These are phyloP conservation scores for Elaphomyces granulatus DNA, from an alignment of 495 filamentous ascomycete genomes.

Conservation along the genomic window DNA sequence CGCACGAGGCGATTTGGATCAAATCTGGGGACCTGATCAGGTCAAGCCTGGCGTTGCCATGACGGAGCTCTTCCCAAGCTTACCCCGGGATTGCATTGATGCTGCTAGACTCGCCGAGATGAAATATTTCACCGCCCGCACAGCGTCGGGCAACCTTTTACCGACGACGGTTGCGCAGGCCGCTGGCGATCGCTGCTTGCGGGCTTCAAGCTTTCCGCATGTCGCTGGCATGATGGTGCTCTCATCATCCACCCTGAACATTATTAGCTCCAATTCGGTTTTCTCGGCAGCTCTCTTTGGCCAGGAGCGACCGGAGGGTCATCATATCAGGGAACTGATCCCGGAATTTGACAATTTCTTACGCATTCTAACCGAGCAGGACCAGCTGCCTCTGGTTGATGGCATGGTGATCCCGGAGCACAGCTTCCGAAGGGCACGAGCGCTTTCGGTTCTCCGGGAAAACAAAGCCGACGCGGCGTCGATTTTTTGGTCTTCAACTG, in stretches of 20 bases:
- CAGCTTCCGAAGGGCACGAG: conserved; percentile 80
- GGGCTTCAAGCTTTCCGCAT: conserved; percentile 86
- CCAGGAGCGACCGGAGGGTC: conserved; percentile 64
- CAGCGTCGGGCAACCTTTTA: conserved; percentile 56
- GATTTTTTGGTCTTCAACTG: conserved; percentile 64
- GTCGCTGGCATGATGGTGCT: conserved; percentile 95
- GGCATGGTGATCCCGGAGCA: conserved; percentile 97
- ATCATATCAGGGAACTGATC: conserved; percentile 63
- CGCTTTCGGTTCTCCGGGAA: conserved; percentile 66
- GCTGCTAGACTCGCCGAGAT: conserved; percentile 51
- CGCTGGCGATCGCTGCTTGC: conserved; percentile 47
- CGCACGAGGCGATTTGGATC: conserved; percentile 50
- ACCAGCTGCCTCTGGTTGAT: conserved; percentile 66
- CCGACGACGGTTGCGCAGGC: conserved; percentile 61
- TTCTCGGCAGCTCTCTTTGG: conserved; percentile 89
- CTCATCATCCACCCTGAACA: conserved; percentile 54
- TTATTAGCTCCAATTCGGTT: conserved; percentile 87
- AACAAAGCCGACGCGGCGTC: conserved; percentile 56
- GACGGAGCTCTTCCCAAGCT: conserved; percentile 57
- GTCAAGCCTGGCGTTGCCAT: conserved; percentile 54
- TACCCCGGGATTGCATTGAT: conserved; percentile 60
- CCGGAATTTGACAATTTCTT: conserved; percentile 78
- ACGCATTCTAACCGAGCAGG: conserved; percentile 68
- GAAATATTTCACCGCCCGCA: conserved; percentile 70
- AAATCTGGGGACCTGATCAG: conserved; percentile 67